These are phyloP conservation scores for Pugionium cornutum DNA, from an alignment of 345 rosid species.

Conservation along the genomic window DNA sequence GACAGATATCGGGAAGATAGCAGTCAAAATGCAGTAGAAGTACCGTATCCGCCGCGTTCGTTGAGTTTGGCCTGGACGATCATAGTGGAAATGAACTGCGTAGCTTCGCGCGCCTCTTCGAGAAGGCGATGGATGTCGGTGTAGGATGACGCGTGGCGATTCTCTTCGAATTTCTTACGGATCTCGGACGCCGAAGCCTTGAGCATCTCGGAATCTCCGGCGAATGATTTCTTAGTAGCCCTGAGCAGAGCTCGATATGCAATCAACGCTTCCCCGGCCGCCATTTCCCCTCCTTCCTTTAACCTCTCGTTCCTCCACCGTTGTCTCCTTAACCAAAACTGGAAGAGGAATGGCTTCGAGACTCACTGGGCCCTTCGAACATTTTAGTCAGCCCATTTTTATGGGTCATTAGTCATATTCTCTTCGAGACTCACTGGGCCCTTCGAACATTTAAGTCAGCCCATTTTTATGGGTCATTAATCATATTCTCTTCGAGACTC, in stretches of 20 bases:
- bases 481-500: no score
- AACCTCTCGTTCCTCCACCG: neutral
- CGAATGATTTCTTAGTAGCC: conserved; percentile 73
- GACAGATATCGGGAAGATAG: neutral
- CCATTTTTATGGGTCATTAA: no score
- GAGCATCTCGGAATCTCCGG: conserved; percentile 74
- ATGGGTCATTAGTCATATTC: no score
- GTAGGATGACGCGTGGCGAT: conserved; percentile 61
- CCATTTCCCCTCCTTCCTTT: conserved; percentile 37
- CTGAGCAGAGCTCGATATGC: conserved; percentile 73
- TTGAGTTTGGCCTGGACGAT: conserved; percentile 93
- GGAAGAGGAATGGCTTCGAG: neutral
- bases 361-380: no score
- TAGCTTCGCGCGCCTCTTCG: conserved; percentile 82
- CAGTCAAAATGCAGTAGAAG: neutral
- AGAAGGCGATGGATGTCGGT: conserved; percentile 68
- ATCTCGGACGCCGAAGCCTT: conserved; percentile 68
- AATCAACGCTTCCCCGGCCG: conserved; percentile 52
- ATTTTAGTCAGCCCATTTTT: no score
- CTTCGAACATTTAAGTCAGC: no score
- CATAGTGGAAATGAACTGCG: conserved; percentile 76
- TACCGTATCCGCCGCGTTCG: conserved; percentile 87
- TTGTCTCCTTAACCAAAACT: conserved; percentile 7
- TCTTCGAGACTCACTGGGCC: no score
- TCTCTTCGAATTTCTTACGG: conserved; percentile 80